Evolutionary conservation across 352 stramenopile species (phyloP).

Genomic region (Thalassiosira mediterranea): DNA sequence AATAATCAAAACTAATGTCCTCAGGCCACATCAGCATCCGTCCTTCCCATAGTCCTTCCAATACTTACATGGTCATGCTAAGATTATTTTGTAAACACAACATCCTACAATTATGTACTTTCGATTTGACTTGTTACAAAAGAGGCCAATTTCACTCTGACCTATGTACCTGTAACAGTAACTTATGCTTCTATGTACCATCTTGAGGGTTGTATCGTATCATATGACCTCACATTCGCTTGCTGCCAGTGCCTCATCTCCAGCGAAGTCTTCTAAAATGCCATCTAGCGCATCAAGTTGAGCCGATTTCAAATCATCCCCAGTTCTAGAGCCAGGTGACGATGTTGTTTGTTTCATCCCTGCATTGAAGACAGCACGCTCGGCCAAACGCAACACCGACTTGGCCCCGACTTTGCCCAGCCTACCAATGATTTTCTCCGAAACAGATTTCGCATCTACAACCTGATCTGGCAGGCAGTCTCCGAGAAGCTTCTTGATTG

Average conservation of each 20-base stretch:
- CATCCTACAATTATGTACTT: too few species aligned
- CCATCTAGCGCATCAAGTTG: slow-evolving; percentile 47
- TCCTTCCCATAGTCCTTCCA: too few species aligned
- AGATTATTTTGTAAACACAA: too few species aligned
- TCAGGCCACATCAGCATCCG: too few species aligned
- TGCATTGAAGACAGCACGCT: slow-evolving; percentile 61
- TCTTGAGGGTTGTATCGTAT: slow-evolving; percentile 5
- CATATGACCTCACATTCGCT: slow-evolving; percentile 58
- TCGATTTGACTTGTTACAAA: too few species aligned
- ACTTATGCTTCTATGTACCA: too few species aligned
- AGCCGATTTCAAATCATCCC: slow-evolving; percentile 15
- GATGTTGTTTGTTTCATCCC: too few species aligned
- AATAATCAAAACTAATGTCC: too few species aligned
- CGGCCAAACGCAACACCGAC: slow-evolving; percentile 63
- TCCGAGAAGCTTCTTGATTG: slow-evolving; percentile 56
- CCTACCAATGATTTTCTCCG: slow-evolving; percentile 48
- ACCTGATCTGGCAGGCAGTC: slow-evolving; percentile 50
- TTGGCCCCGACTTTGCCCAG: slow-evolving; percentile 69
- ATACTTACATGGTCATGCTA: too few species aligned
- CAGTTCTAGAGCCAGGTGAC: slow-evolving; percentile 12
- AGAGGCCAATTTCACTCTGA: too few species aligned
- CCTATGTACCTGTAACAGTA: too few species aligned
- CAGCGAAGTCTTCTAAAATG: slow-evolving; percentile 68
- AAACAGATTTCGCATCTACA: slow-evolving; percentile 43
- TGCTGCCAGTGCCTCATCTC: slow-evolving; percentile 54